Base-by-base conservation (phyloP, 2,329 filamentous ascomycete species). In the Calycina marina region DNA sequence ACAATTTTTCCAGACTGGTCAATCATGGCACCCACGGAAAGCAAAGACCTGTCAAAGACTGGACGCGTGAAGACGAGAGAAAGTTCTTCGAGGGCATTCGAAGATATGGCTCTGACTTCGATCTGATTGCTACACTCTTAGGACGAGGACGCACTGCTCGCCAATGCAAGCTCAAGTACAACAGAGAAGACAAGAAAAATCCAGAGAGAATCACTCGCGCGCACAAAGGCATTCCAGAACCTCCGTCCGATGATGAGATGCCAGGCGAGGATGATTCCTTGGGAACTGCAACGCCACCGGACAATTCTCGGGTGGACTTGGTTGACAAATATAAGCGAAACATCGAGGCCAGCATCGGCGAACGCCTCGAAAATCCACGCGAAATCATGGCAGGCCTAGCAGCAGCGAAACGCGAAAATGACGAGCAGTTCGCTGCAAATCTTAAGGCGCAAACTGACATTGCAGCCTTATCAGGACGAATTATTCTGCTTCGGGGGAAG, bases 51-150 rank as follows among this genome's bases (percentile, higher is more conserved):
- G 62, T 69, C 15, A 72, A 77, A 42, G 62, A 68, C 18, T 92
- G 83, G 83, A 71, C 65, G 30, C 63, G 69, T n/a, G 67, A 70
- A 9, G 69, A 76, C 38, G 88, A 78, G 3, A 75, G 80, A 34
- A 62, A 70, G 27, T 90, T 90, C 57, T 90, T 85, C 59, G 67
- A 75, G 16, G 76, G 72, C 1, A 62, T 92, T 2, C 59, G 64
- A 36, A 79, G 77, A 65, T 86, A 84, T 48, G 83, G 83, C 35
- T 88, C 80, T 2, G 81, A 88, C 51, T 92, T 90, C 50, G 68
- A 77, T 51, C 81, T 82, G 56, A 85, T 92, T 45, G 67, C 70
- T 37, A 70, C 72, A 45, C 73, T 85, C 66, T 86, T 92, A 48
- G 69, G 73, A 1, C 20, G 20, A 22, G 67, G 69, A 40, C 74